Base-by-base conservation (phyloP, 2,329 filamentous ascomycete genomes). In the Bipolaris cookei region DNA sequence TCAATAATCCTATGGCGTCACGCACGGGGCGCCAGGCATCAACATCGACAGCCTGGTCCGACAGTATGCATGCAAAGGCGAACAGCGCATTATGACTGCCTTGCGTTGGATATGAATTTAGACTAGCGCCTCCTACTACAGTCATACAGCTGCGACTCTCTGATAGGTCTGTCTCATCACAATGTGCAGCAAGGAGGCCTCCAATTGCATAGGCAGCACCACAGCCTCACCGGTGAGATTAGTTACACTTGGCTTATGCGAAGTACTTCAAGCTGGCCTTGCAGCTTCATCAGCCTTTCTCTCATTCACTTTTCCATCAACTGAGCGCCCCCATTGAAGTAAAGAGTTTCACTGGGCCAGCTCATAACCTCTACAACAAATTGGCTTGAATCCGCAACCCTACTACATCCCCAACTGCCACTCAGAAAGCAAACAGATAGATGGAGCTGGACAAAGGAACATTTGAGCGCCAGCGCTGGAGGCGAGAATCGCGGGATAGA, bases 131-230 rank as follows among this genome's bases (percentile, higher is more conserved):
- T 34, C 5, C 5, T 25, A 4, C 13, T 23, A 14, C 23, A 34
- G 16, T 21, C 25, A 32, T 14, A 13, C 14, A 30, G 21, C 23
- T 42, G 20, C 20, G 34, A 21, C 42, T 28, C 21, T 41, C 25
- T 41, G 38, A 16, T 47, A 43, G 30, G 44, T 16, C 37, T 10
- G 6, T 16, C 16, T 30, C 39, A 41, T 30, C 34, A 46, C 41
- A n/a, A 46, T 25, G n/a, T 23, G 21, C 30, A 13, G 34, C 41
- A 56, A 54, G 43, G 43, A 59, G 53, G 51, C 46, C 38, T 45
- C 35, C 44, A 41, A 34, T 32, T 28, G 18, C 16, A 39, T 38
- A 62, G 56, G 59, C 57, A 60, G 45, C 59, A 60, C 30, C 16
- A 8, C 51, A 53, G 50, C 30, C 50, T 57, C 46, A 52, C 51